These are phyloP conservation scores for Sclerotinia glacialis DNA, from an alignment of 2,329 filamentous ascomycete genomes.

Conservation along the genomic window DNA sequence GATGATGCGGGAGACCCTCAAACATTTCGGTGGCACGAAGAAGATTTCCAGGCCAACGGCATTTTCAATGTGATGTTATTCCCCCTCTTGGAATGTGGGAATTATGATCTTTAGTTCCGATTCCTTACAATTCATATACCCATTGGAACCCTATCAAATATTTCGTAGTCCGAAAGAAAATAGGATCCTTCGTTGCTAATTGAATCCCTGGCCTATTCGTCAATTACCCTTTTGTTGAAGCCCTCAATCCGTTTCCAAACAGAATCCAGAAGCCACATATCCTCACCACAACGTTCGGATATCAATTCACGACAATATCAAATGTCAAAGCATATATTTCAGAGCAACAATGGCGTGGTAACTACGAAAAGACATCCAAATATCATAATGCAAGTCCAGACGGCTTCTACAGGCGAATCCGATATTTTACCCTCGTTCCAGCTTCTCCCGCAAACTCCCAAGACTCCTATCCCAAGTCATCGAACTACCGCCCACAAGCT, in stretches of 20 bases:
- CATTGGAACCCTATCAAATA: neutral
- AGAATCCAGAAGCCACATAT: neutral
- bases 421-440: neutral
- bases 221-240: neutral
- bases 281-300: neutral
- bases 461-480: neutral
- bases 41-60: neutral
- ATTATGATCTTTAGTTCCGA: neutral
- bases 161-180: neutral
- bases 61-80: neutral
- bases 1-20: neutral
- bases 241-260: neutral
- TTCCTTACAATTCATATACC: neutral
- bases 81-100: constrained; percentile 7
- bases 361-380: neutral
- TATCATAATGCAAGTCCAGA: neutral
- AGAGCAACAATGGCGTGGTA: neutral
- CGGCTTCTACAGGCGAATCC: neutral
- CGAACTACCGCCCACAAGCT: constrained; percentile 11
- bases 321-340: neutral
- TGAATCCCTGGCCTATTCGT: neutral
- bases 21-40: neutral
- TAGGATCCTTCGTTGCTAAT: neutral
- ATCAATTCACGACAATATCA: neutral
- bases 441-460: neutral